A percentile compares a stretch with the other conserved stretches of the same genome.
Evolutionary conservation across 1,284 basidiomycete species (phyloP).

Genomic region (Rhodotorula sp.): DNA sequence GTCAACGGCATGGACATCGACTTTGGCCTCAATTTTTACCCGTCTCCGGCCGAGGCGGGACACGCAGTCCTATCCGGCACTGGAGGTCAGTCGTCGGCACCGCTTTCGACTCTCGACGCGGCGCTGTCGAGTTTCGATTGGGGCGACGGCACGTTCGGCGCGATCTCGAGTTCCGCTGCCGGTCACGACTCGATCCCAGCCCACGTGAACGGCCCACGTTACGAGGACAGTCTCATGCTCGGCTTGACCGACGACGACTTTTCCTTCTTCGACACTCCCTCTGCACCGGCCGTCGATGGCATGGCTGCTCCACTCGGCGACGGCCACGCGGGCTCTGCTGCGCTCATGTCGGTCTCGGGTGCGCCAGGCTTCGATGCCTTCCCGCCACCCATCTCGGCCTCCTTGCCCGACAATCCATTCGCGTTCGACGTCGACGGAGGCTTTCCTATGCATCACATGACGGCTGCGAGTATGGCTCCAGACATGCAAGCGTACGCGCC

Average conservation of each 20-base stretch:
- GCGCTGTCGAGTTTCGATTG: constrained; percentile 34
- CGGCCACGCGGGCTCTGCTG: too few species aligned
- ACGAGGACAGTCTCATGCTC: constrained; percentile 35
- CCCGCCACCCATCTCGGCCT: constrained; percentile 6
- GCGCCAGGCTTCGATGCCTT: background rate
- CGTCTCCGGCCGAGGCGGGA: constrained; percentile 31
- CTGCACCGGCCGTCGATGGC: constrained; percentile 10
- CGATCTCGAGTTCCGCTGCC: background rate
- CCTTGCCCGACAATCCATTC: background rate
- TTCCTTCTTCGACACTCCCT: constrained; percentile 44
- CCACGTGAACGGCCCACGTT: background rate
- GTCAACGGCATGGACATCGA: constrained; percentile 8
- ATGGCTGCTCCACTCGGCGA: too few species aligned
- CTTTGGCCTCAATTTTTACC: constrained; percentile 26
- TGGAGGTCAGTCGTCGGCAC: background rate
- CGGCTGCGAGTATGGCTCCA: background rate
- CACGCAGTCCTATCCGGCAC: background rate
- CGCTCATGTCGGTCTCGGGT: too few species aligned
- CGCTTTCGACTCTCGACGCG: constrained; percentile 26
- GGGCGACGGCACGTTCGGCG: constrained; percentile 35
- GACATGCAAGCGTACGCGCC: background rate
- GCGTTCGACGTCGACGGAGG: constrained; percentile 24
- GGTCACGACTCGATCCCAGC: background rate
- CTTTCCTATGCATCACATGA: background rate
- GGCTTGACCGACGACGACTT: constrained; percentile 45